These are phyloP conservation scores for Cordyceps tenuipes DNA, from an alignment of 2,329 filamentous ascomycete species.

Conservation along the genomic window DNA sequence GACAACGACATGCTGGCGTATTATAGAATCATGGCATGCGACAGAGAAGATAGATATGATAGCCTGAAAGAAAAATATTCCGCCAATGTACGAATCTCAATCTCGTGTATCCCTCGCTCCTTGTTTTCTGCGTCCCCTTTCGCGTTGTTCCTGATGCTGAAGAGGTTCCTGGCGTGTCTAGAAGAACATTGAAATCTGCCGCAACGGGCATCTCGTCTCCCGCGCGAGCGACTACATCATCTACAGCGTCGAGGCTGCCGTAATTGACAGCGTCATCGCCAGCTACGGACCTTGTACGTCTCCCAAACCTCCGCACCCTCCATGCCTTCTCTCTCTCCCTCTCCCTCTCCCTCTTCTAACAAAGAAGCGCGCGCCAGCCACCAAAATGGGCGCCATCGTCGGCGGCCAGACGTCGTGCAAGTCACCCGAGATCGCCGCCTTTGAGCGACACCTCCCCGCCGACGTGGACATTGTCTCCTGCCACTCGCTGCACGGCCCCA, in stretches of 20 bases:
- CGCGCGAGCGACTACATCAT: conserved; percentile 97
- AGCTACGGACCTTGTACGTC: conserved; percentile 83
- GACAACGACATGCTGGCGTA: neutral
- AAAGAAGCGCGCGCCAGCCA: conserved; percentile 49
- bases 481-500: conserved; percentile 91
- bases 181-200: conserved; percentile 80
- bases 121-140: conserved; percentile 12
- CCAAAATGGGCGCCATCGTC: conserved; percentile 89
- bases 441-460: conserved; percentile 75
- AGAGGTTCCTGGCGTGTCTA: conserved; percentile 39
- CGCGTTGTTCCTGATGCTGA: conserved; percentile 34
- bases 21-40: conserved; percentile 84
- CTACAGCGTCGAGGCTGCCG: conserved; percentile 93
- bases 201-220: conserved; percentile 92
- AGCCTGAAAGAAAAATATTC: conserved; percentile 71
- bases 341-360: conserved; percentile 13
- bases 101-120: conserved; percentile 14
- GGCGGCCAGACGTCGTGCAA: conserved; percentile 98
- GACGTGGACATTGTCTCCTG: conserved; percentile 94
- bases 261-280: conserved; percentile 79
- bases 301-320: too few relatives aligned
- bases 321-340: neutral
- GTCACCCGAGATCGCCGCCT: conserved; percentile 87
- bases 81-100: conserved; percentile 61
- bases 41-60: conserved; percentile 82